phyloP scores from a whole-genome alignment of 495 filamentous ascomycete genomes.

The Immersiella caudata region DNA sequence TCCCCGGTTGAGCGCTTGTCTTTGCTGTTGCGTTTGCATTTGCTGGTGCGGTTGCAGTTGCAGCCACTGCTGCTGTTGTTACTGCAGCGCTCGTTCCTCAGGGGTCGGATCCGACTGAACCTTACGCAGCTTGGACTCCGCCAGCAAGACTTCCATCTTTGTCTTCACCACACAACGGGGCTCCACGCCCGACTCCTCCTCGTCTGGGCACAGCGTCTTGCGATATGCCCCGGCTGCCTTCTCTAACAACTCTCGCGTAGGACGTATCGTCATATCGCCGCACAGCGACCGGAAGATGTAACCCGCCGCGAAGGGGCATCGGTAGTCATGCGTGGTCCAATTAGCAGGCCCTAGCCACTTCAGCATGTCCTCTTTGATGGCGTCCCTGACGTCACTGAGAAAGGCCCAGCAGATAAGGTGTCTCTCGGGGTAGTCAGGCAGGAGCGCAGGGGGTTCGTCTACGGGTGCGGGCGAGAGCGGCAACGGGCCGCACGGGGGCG shows the following conservation, averaged over 20 bases:
- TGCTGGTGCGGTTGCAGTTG: too few relatives aligned
- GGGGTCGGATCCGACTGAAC: neutral
- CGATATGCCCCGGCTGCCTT: neutral
- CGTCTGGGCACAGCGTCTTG: neutral
- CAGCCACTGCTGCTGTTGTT: neutral
- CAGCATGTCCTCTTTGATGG: slow-evolving; percentile 3
- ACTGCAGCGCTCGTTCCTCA: neutral
- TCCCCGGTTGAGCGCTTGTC: too few relatives aligned
- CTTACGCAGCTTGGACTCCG: neutral
- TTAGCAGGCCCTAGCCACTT: neutral
- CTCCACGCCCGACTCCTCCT: neutral
- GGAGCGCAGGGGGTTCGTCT: slow-evolving; percentile 6
- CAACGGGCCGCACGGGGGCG: slow-evolving; percentile 9
- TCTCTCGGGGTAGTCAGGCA: slow-evolving; percentile 2
- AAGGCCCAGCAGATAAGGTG: slow-evolving; percentile 11
- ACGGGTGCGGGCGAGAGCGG: slow-evolving; percentile 4
- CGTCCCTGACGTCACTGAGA: slow-evolving; percentile 1
- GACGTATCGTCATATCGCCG: neutral
- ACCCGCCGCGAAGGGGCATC: slow-evolving; percentile 11
- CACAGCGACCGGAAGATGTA: slow-evolving; percentile 9
- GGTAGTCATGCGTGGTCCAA: slow-evolving; percentile 14
- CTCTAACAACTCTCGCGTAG: neutral
- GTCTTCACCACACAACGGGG: neutral
- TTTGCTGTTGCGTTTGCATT: too few relatives aligned
- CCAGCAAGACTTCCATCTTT: neutral